phyloP scores from a whole-genome alignment of 345 rosid genomes.

The Hevea brasiliensis region DNA sequence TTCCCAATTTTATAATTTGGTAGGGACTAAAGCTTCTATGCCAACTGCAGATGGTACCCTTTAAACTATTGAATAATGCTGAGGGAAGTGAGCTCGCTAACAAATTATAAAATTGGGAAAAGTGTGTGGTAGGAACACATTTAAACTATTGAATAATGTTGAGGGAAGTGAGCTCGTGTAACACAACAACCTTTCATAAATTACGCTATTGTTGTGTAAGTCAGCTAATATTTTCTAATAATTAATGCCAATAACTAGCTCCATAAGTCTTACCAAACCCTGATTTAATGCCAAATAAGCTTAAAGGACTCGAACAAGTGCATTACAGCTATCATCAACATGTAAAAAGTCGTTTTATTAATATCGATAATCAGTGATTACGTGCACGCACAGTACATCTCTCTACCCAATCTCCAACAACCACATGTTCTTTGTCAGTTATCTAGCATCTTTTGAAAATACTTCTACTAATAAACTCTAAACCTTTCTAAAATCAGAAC shows the following conservation, averaged over 20 bases:
- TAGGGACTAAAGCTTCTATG: no score
- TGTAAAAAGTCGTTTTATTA: no score
- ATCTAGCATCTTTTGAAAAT: no score
- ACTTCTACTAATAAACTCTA: neutral
- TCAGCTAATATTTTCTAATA: neutral
- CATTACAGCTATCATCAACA: slow-evolving; percentile 39
- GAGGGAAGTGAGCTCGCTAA: no score
- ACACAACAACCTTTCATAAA: neutral
- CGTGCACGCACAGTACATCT: slow-evolving; percentile 47
- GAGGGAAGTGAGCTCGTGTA: no score
- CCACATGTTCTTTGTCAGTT: no score
- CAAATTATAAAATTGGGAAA: no score
- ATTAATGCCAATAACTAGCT: neutral
- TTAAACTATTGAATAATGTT: no score
- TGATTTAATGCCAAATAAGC: slow-evolving; percentile 7
- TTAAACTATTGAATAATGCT: no score
- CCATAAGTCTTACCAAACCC: neutral
- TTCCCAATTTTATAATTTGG: no score
- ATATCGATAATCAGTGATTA: slow-evolving; percentile 19
- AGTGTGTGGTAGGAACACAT: no score
- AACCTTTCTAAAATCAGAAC: neutral
- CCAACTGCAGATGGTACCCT: no score
- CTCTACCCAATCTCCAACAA: slow-evolving; percentile 16
- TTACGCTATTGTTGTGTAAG: neutral
- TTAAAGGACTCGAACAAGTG: neutral